Evolutionary conservation across 192 early-diverging fungal genomes (phyloP).

Genomic region (Backusella circina): DNA sequence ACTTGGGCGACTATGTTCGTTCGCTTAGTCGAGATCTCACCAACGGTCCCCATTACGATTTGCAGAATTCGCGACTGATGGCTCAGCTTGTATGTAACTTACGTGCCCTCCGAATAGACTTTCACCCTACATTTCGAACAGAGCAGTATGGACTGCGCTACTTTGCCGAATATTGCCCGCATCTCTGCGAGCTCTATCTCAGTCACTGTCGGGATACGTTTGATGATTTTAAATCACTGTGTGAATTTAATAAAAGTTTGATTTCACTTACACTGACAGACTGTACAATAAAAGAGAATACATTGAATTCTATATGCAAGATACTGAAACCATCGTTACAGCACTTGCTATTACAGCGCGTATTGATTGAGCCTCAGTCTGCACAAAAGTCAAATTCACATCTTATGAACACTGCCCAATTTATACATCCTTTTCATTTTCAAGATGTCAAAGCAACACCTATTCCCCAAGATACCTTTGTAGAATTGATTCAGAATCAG

Average conservation of each 20-base stretch:
- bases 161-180: constrained; percentile 25
- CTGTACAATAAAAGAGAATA: constrained; percentile 24
- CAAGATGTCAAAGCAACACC: not conserved
- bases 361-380: constrained; percentile 16
- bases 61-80: constrained; percentile 29
- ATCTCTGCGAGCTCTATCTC: constrained; percentile 27
- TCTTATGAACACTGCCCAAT: not conserved
- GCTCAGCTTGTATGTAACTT: constrained; percentile 27
- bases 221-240: constrained; percentile 29
- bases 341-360: constrained; percentile 22
- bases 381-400: not conserved
- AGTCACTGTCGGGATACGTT: constrained; percentile 31
- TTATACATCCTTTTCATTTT: not conserved
- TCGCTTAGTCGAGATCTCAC: constrained; percentile 27
- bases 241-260: constrained; percentile 8
- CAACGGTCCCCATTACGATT: constrained; percentile 21
- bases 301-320: constrained; percentile 4
- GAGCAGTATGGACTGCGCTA: constrained; percentile 27
- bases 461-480: constrained; percentile 22
- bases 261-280: constrained; percentile 14
- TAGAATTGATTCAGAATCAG: constrained; percentile 4
- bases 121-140: constrained; percentile 14
- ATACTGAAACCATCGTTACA: not conserved
- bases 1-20: constrained; percentile 27
- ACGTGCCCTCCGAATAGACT: constrained; percentile 30